Base-by-base conservation (phyloP, 768 basidiomycete species). In the Xerocomellus chrysenteron region DNA sequence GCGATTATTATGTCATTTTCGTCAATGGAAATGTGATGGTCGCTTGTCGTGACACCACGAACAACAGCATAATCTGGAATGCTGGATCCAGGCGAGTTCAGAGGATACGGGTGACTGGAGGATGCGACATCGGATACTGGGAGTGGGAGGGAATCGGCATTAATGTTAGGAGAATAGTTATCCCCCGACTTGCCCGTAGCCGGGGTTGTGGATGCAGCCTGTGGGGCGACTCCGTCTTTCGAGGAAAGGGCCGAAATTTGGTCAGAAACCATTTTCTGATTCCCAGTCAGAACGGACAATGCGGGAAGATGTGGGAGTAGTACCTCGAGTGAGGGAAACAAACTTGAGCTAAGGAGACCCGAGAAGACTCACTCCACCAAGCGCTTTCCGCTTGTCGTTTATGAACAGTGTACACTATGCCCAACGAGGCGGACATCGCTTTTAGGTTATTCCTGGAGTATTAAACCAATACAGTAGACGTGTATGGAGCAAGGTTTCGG, bases 1-100 rank as follows among this genome's bases (percentile, higher is more conserved):
- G 58, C 62, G 4, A 64, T 57, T 19, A 64, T 33, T 52, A 65
- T 61, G 17, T 64, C 63, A 39, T 55, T 21, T 26, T 43, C 39
- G 28, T 41, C 13, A 14, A 56, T 30, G 17, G 24, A 14, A 1
- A 5, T 0, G 26, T 17, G 28, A 21, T n/a, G 3, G 28, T 32
- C n/a, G 8, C 2, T 44, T 16, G 49, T 24, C 4, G 5, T 3
- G 14, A 3, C 26, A 12, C 8, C 43, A 26, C 14, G 39, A 5
- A n/a, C 19, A 19, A 5, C 24, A 36, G 17, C 0, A 28, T 14
- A 2, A 12, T 50, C 35, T 7, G 35, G n/a, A 50, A 14, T 2
- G 21, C 13, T 21, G 3, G 13, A 5, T n/a, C 11, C 40, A 1
- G 5, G 28, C 16, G 21, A 12, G 12, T 21, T 36, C 21, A 8